phyloP scores from a whole-genome alignment of 495 filamentous ascomycete genomes.

The Aspergillus bridgeri region DNA sequence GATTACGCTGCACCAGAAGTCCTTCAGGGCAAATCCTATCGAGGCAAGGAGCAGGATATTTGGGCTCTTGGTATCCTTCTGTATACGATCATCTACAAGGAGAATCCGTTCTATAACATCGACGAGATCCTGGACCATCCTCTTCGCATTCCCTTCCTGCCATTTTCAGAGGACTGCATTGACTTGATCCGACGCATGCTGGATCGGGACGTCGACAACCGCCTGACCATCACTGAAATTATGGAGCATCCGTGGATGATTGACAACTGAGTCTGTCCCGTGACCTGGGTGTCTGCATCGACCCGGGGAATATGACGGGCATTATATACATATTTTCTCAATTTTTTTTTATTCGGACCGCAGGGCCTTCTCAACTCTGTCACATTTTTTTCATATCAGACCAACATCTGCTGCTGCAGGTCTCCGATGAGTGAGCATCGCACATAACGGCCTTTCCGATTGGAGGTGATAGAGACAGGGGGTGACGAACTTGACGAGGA shows the following conservation, averaged over 20 bases:
- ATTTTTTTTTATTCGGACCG: slow-evolving; percentile 6
- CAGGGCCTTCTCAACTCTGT: background rate
- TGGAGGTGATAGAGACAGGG: slow-evolving; percentile 11
- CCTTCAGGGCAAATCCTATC: slow-evolving; percentile 87
- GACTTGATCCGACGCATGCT: slow-evolving; percentile 88
- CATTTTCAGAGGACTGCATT: slow-evolving; percentile 85
- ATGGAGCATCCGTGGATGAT: slow-evolving; percentile 77
- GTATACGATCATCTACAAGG: slow-evolving; percentile 98
- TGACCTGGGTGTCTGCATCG: background rate
- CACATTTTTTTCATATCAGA: background rate
- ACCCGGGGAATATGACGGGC: background rate
- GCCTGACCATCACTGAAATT: slow-evolving; percentile 79
- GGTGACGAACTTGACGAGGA: background rate
- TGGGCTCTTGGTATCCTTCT: slow-evolving; percentile 98
- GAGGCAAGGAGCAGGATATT: slow-evolving; percentile 95
- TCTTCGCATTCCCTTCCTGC: slow-evolving; percentile 80
- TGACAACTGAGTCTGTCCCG: slow-evolving; percentile 16
- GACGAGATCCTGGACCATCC: slow-evolving; percentile 99
- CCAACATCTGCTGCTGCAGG: slow-evolving; percentile 4
- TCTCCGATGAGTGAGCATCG: slow-evolving; percentile 5
- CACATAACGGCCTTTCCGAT: slow-evolving; percentile 14
- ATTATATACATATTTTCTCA: slow-evolving; percentile 3
- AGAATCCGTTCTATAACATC: slow-evolving; percentile 98
- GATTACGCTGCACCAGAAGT: slow-evolving; percentile 98
- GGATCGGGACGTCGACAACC: slow-evolving; percentile 76